Evolutionary conservation across 2,329 filamentous ascomycete genomes (phyloP).

Genomic region (Talaromyces sp.): DNA sequence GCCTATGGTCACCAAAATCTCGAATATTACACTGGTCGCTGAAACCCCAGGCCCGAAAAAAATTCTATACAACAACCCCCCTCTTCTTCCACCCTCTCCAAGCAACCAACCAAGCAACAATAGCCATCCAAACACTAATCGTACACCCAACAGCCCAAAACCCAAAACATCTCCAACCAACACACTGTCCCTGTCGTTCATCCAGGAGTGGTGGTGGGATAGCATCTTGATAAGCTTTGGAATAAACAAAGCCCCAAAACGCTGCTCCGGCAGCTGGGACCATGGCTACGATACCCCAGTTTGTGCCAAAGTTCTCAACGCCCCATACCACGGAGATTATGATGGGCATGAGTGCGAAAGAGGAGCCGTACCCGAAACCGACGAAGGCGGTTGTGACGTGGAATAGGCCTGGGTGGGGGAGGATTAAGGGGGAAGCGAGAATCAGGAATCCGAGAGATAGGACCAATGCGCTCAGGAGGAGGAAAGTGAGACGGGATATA

Average conservation of each 20-base stretch:
- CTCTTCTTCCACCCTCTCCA: conserved; percentile 81
- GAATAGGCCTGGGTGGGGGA: conserved; percentile 72
- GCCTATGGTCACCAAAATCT: not conserved
- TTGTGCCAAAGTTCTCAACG: conserved; percentile 96
- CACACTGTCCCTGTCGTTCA: conserved; percentile 56
- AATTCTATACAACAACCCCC: conserved; percentile 64
- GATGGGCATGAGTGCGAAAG: conserved; percentile 84
- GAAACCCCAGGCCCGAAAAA: not conserved
- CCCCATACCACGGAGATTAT: conserved; percentile 98
- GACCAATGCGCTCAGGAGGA: conserved; percentile 68
- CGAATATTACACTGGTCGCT: conserved; percentile 1
- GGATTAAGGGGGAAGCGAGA: conserved; percentile 73
- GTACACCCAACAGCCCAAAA: conserved; percentile 77
- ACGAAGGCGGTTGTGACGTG: conserved; percentile 79
- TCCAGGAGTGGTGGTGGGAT: not conserved
- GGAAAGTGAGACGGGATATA: conserved; percentile 74
- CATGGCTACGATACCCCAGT: conserved; percentile 93
- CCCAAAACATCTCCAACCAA: conserved; percentile 76
- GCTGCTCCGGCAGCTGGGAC: conserved; percentile 83
- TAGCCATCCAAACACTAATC: conserved; percentile 70
- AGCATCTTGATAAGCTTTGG: conserved; percentile 40
- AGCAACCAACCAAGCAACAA: conserved; percentile 66
- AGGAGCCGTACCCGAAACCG: conserved; percentile 86
- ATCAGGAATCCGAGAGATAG: conserved; percentile 71
- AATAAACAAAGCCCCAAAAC: conserved; percentile 88